Base-by-base conservation (phyloP, 345 rosid species). In the Corchorus capsularis region DNA sequence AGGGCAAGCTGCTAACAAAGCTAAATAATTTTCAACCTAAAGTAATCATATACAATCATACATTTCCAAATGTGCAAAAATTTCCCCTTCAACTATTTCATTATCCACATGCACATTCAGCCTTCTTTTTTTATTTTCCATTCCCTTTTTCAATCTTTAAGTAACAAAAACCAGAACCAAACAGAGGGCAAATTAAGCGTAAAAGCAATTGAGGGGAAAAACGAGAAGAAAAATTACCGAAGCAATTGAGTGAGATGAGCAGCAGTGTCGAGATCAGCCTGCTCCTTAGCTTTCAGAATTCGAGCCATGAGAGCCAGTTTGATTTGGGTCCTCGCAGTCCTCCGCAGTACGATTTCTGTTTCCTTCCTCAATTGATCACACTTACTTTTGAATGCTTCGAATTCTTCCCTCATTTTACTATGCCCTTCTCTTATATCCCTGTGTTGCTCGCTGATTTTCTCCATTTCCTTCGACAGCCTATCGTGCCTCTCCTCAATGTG, bases 251-350 rank as follows among this genome's bases (percentile, higher is more conserved):
- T 63, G 27, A 63, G 27, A 39, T 17, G 3, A 5, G 69, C 69
- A 39, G 17, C 32, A 39, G 27, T n/a, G 32, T 50, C 50, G 32
- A n/a, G 8, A 5, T 64, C 69, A 64, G 8, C 2, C 32, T 64
- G 69, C 1, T 64, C 5, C 2, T 14, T 41, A 64, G 69, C 69
- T 41, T 64, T 41, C 6, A 64, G 0, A 64, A 64, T 64, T 10
- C 22, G 69, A 32, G 41, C n/a, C 69, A 64, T 64, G 6, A 64
- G 13, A 17, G 32, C 69, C 69, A 64, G 41, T 27, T 64, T 64
- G 50, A 64, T 64, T 41, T 39, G 69, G 32, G 69, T 64, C 8
- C 32, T 39, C 3, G 50, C 69, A n/a, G 7, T 39, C 41, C 41
- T 13, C 20, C 39, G 69, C 27, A 64, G 17, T 8, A 41, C n/a